Percentiles rank a stretch among this genome's conserved stretches.
Conservation (phyloP, 768 basidiomycete species). For the Imleria badia region DNA sequence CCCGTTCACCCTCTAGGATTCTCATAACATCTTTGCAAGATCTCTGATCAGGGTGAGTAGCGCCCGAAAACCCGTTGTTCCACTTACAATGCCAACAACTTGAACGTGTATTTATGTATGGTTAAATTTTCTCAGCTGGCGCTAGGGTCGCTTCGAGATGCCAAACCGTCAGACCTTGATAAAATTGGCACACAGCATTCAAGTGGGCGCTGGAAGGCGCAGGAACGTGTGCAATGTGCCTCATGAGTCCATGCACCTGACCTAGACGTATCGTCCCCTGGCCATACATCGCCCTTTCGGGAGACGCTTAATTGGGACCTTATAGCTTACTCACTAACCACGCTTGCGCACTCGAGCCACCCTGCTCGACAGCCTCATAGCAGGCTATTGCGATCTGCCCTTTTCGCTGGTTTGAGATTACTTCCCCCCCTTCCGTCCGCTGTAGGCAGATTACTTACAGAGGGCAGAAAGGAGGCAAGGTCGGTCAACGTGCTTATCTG, state of each 20-base stretch:
- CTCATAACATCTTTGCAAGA: neutral
- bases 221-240: neutral
- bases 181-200: neutral
- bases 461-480: constrained; percentile 20
- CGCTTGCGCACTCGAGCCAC: too few relatives aligned
- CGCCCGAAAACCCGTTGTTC: too few relatives aligned
- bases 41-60: neutral
- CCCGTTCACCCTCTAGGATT: too few relatives aligned
- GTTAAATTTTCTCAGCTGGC: neutral
- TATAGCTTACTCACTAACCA: neutral
- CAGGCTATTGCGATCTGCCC: neutral
- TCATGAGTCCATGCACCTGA: neutral
- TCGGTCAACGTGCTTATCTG: neutral
- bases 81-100: too few relatives aligned
- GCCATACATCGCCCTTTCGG: neutral
- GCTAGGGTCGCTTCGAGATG: neutral
- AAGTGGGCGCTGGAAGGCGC: neutral
- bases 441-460: constrained; percentile 22
- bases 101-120: neutral
- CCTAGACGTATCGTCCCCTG: neutral
- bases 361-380: neutral
- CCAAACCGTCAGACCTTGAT: neutral
- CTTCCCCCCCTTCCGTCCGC: constrained; percentile 23
- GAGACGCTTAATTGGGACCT: neutral
- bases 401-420: neutral